These are phyloP conservation scores for Esteya vermicola DNA, from an alignment of 2,329 filamentous ascomycete genomes.

Conservation along the genomic window DNA sequence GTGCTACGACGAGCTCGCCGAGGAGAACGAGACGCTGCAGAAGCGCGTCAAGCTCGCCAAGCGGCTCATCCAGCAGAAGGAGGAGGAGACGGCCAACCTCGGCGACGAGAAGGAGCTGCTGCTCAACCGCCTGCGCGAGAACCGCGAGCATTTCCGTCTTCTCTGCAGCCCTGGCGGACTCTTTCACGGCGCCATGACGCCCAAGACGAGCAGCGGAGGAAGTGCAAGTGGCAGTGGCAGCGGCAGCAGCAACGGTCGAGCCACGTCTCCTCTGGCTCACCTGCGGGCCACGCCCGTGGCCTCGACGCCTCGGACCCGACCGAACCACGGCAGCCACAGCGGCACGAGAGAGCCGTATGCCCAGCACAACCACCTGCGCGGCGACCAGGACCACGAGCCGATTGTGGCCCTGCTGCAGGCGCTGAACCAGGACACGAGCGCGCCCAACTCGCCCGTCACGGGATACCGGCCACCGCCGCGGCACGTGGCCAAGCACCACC, in stretches of 20 bases:
- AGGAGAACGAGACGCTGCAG: conserved; percentile 49
- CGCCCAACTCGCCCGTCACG: conserved; percentile 53
- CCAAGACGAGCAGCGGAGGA: conserved; percentile 29
- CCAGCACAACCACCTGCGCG: conserved; percentile 19
- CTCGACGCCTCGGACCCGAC: too few relatives aligned
- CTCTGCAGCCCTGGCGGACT: conserved; percentile 62
- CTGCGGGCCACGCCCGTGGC: too few relatives aligned
- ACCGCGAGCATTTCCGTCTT: conserved; percentile 71
- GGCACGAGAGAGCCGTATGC: too few relatives aligned
- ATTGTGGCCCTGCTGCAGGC: conserved; percentile 74
- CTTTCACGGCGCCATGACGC: conserved; percentile 48
- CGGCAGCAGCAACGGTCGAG: too few relatives aligned
- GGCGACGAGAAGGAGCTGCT: conserved; percentile 64
- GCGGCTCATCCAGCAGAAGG: conserved; percentile 63
- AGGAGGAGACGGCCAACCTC: conserved; percentile 57
- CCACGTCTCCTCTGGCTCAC: too few relatives aligned
- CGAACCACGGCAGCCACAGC: too few relatives aligned
- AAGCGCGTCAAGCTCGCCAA: conserved; percentile 59
- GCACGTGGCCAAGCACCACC: conserved; percentile 48
- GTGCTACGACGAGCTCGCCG: conserved; percentile 50
- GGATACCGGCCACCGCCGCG: conserved; percentile 29
- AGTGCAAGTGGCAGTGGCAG: too few relatives aligned
- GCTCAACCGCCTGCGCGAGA: conserved; percentile 74
- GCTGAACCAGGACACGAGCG: conserved; percentile 62
- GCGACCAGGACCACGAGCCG: conserved; percentile 43